Conservation (phyloP, 2,329 filamentous ascomycete species). For the Claviceps maximensis region DNA sequence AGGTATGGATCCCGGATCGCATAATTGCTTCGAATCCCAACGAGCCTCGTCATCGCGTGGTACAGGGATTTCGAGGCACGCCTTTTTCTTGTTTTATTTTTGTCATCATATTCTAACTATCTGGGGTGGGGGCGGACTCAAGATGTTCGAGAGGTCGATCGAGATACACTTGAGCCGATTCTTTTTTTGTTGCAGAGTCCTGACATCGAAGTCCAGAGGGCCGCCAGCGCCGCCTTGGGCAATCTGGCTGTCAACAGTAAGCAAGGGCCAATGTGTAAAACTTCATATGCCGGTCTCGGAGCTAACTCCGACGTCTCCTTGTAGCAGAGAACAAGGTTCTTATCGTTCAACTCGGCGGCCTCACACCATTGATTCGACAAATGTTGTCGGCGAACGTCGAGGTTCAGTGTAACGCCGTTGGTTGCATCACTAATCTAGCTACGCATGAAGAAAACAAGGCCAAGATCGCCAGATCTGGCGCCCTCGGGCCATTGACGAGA, state of each 20-base stretch:
- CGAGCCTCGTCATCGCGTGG: not conserved
- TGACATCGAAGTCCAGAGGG: slow-evolving; percentile 93
- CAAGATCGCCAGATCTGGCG: slow-evolving; percentile 91
- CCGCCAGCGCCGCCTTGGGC: slow-evolving; percentile 87
- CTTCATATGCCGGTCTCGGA: not conserved
- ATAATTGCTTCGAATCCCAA: not conserved
- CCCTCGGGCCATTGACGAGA: slow-evolving; percentile 77
- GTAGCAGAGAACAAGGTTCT: slow-evolving; percentile 93
- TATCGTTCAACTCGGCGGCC: slow-evolving; percentile 83
- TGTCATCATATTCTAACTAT: slow-evolving; percentile 1
- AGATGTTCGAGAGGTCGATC: slow-evolving; percentile 96
- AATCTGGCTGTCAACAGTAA: slow-evolving; percentile 95
- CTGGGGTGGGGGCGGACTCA: slow-evolving; percentile 1
- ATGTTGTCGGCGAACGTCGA: slow-evolving; percentile 98
- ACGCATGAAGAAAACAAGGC: slow-evolving; percentile 99
- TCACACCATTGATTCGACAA: slow-evolving; percentile 85
- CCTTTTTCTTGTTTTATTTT: not conserved
- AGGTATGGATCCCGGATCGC: slow-evolving; percentile 44
- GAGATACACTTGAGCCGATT: slow-evolving; percentile 90
- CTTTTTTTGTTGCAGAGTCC: slow-evolving; percentile 87
- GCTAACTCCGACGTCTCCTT: slow-evolving; percentile 32
- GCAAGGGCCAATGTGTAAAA: slow-evolving; percentile 15
- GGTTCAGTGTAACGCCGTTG: slow-evolving; percentile 97
- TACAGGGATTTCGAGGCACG: not conserved
- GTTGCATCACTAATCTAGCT: slow-evolving; percentile 95